Evolutionary conservation across 2,329 filamentous ascomycete genomes (phyloP), one percentile per base, ranked within the genome.

Genomic region (Paracorniculantispora psalliotae): DNA sequence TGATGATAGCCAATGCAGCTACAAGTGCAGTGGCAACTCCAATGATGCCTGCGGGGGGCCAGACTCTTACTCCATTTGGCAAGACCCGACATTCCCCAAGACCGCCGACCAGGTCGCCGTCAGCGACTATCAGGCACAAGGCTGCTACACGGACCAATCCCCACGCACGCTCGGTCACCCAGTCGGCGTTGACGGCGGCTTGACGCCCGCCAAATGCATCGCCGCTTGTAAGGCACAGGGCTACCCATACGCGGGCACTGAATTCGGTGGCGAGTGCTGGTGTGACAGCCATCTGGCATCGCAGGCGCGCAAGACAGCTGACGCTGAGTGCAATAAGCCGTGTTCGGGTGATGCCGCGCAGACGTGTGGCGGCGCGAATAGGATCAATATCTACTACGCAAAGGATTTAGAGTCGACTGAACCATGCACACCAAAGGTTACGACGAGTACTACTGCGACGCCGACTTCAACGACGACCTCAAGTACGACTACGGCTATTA

Each of bases 71-170:
- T 80, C 79, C 1, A 60, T 80, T 65, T 81, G 73, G 65, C 70
- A 77, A 64, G 79, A 81, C 51, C 73, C 77, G 3, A 81, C 77
- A 25, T 81, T 79, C 63, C 67, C 73, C 44, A 71, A 73, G 21
- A 69, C 71, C 61, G 77, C 74, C 62, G 73, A 71, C 17, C 72
- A 79, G 49, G 68, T 79, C 25, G 78, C 77, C 26, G 73, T 79
- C 46, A 73, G 75, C 55, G 75, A 78, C 48, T 90, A 85, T 76
- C 73, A 75, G 47, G 79, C 83, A 63, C 68, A 81, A 15, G 87
- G 86, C 56, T 90, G 87, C 73, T 87, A 81, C 66, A 76, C 73
- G 25, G 80, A 82, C 61, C 65, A 73, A 57, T 63, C 72, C 54
- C 75, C 77, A 37, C 75, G 75, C 52, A 75, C 80, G 25, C 72